Evolutionary conservation across 1,284 basidiomycete genomes (phyloP), one percentile per base, ranked within the genome.

Genomic region (Rhodotorula mucilaginosa): DNA sequence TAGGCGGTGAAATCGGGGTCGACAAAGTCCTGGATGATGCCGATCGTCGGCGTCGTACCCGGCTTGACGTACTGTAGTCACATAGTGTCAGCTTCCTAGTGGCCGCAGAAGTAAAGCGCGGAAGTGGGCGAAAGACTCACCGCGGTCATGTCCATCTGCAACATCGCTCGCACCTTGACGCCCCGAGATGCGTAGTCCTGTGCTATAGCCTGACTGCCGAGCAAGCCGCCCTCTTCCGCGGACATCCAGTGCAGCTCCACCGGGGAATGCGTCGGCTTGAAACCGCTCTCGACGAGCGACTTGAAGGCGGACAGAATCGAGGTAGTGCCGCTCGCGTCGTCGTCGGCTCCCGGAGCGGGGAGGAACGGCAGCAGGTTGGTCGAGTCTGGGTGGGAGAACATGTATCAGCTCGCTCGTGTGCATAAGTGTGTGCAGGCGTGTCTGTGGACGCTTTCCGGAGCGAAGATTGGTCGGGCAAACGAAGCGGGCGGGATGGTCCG

Each of bases 131-230:
- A n/a, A n/a, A n/a, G n/a, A 58, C 39, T 48, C 31, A 61, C 44
- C n/a, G 65, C 68, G 4, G 68, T 74, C 72, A 74, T 59, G 61
- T 72, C 81, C 74, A 81, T 70, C 74, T 84, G 81, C 76, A 92
- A 88, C 93, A 97, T 97, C 57, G 90, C 93, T 21, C 77, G 70
- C 16, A 78, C 73, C 10, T 59, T 63, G 61, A 74, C 65, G 16
- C 71, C 70, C 19, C 49, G 48, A 8, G 29, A 19, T 1, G 70
- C 73, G 80, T 98, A 99, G 66, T 86, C 84, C 77, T 86, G 84
- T 47, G 93, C 94, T 60, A 99, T 87, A 16, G 92, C 95, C 81
- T 97, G 93, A 57, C 91, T 93, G 56, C 96, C 96, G 67, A 99
- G 88, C 48, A 98, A 86, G n/a, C 96, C 96, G 29, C 78, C 77